A percentile compares a stretch with the other conserved stretches of the same genome.
Evolutionary conservation across 352 stramenopile species (phyloP).

Genomic region (Globisporangium lucens): DNA sequence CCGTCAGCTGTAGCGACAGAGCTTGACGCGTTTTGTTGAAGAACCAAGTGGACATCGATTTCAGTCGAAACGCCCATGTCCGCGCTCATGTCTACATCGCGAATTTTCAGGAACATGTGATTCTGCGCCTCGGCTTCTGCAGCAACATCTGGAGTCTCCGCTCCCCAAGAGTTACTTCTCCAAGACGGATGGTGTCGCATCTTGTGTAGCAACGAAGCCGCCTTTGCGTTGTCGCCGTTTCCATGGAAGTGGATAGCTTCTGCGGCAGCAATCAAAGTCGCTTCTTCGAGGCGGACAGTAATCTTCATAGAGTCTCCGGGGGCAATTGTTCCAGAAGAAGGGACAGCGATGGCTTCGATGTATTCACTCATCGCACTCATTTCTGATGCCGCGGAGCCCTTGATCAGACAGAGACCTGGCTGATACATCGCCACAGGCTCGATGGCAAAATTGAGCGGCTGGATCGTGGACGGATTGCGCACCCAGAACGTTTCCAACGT

Average conservation of each 20-base stretch:
- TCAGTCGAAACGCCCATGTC: constrained; percentile 54
- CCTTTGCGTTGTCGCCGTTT: constrained; percentile 31
- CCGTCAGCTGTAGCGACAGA: constrained; percentile 14
- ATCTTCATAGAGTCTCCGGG: constrained; percentile 79
- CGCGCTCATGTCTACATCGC: constrained; percentile 58
- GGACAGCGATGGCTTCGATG: constrained; percentile 68
- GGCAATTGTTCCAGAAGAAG: constrained; percentile 65
- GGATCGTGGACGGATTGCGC: constrained; percentile 61
- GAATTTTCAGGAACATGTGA: constrained; percentile 75
- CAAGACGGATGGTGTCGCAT: constrained; percentile 78
- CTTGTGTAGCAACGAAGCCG: constrained; percentile 52
- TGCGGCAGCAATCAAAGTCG: constrained; percentile 19
- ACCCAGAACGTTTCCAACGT: constrained; percentile 78
- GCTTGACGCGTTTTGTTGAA: constrained; percentile 51
- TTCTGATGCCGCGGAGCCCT: constrained; percentile 46
- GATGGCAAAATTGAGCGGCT: constrained; percentile 75
- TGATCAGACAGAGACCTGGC: constrained; percentile 59
- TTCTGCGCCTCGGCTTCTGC: constrained; percentile 45
- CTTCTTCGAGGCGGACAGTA: constrained; percentile 75
- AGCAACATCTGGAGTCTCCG: constrained; percentile 39
- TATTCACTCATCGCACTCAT: constrained; percentile 79
- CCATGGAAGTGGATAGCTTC: constrained; percentile 31
- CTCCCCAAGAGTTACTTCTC: constrained; percentile 83
- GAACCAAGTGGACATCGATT: constrained; percentile 65
- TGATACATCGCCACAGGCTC: constrained; percentile 64